Conservation (phyloP, 1,139 yeast genomes). For the Yamadazyma atlantica region DNA sequence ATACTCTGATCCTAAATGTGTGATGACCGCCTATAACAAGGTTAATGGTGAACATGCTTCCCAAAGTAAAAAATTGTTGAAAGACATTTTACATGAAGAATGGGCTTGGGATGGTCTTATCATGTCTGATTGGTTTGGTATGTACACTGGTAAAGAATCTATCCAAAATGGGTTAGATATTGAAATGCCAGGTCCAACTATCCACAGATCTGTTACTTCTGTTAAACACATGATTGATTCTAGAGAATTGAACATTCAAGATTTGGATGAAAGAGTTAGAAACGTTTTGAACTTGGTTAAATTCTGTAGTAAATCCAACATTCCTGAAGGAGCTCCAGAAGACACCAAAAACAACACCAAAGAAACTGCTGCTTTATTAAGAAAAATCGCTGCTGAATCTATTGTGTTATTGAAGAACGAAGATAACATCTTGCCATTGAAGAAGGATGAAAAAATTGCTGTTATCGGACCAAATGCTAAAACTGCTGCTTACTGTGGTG, state of each 20-base stretch:
- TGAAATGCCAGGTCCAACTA: slow-evolving; percentile 65
- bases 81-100: slow-evolving; percentile 37
- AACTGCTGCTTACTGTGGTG: slow-evolving; percentile 29
- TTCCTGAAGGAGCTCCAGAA: slow-evolving; percentile 37
- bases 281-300: slow-evolving; percentile 48
- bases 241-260: slow-evolving; percentile 29
- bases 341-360: slow-evolving; percentile 33
- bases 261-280: slow-evolving; percentile 46
- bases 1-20: slow-evolving; percentile 32
- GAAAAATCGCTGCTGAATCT: slow-evolving; percentile 51
- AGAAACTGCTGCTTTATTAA: slow-evolving; percentile 41
- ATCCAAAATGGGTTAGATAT: slow-evolving; percentile 55
- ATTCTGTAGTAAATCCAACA: slow-evolving; percentile 30
- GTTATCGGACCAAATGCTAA: slow-evolving; percentile 39
- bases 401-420: slow-evolving; percentile 57
- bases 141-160: slow-evolving; percentile 46
- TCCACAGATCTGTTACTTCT: slow-evolving; percentile 39
- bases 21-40: slow-evolving; percentile 63
- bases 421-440: slow-evolving; percentile 39
- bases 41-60: slow-evolving; percentile 58
- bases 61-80: slow-evolving; percentile 40
- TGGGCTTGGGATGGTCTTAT: slow-evolving; percentile 49
- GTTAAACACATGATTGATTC: slow-evolving; percentile 31
- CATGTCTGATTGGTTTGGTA: slow-evolving; percentile 67
- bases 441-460: slow-evolving; percentile 23